Evolutionary conservation across 129 eudicot genomes (phyloP), one percentile per base, ranked within the genome.

Genomic region (Arctium minus): DNA sequence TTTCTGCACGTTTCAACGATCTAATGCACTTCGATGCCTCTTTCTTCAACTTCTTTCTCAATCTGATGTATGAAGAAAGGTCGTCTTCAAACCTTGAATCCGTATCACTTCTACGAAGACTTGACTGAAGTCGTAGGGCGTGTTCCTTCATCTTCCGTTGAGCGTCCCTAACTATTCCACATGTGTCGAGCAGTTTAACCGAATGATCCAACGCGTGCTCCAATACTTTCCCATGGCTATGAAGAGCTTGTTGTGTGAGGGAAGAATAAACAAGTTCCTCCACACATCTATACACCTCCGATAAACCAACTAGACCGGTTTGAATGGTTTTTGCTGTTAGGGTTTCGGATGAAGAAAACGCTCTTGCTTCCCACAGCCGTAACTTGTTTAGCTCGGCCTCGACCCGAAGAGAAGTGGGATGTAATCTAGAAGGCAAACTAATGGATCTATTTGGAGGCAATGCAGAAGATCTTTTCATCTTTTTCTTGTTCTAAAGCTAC

Each of bases 361-460:
- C 37, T 6, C 80, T 74, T 22, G 64, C 18, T 77, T 87, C 89
- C 86, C 86, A 83, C 18, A 74, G 56, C 44, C 83, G 85, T 64
- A 90, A 44, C 87, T 84, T 90, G 83, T 82, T 86, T 44, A 90
- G 38, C 79, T 85, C 91, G 0, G 84, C 48, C 50, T 90, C 90
- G 36, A 88, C 82, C 32, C 86, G 85, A 48, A 83, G 76, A 27
- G 83, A 74, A 35, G 77, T 81, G 15, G 91, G 89, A 39, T 90
- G 89, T 38, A 87, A 73, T 80, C 92, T 82, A 68, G 89, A 90
- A 42, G 94, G 94, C 81, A 90, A 82, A 68, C 94, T 90, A 79
- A 86, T 86, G 72, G 94, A 90, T 83, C 94, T 86, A 35, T 62
- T 68, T 30, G 89, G 86, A 71, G 84, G 86, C 37, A 74, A 77